A percentile compares a stretch with the other conserved stretches of the same genome.
phyloP scores from a whole-genome alignment of 768 basidiomycete species.

The Candolleomyces aberdarensis region DNA sequence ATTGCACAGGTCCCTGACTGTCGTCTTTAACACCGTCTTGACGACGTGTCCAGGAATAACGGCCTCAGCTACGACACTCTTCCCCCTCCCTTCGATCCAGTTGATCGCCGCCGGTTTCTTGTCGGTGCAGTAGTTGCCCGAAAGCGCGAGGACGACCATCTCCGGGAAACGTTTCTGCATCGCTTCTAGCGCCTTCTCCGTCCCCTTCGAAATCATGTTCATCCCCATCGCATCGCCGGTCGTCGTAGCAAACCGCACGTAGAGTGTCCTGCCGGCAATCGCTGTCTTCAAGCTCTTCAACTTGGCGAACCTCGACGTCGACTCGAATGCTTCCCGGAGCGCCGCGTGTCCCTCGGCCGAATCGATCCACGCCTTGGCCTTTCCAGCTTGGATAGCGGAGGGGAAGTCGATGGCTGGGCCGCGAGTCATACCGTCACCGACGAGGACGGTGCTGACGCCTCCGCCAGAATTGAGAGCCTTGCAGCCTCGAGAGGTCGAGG shows the following conservation, averaged over 20 bases:
- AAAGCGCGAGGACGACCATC: slow-evolving; percentile 70
- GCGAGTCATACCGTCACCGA: slow-evolving; percentile 94
- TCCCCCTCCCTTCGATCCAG: slow-evolving; percentile 99
- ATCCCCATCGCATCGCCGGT: slow-evolving; percentile 99
- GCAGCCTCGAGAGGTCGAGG: slow-evolving; percentile 91
- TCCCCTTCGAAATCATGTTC: slow-evolving; percentile 99
- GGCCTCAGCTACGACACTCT: slow-evolving; percentile 85
- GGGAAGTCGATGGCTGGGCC: slow-evolving; percentile 98
- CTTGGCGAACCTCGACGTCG: slow-evolving; percentile 75
- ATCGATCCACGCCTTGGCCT: slow-evolving; percentile 86
- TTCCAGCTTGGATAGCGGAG: slow-evolving; percentile 68
- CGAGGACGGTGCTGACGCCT: slow-evolving; percentile 91
- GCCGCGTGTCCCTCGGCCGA: slow-evolving; percentile 70
- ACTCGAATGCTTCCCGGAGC: slow-evolving; percentile 88
- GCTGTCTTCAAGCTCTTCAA: slow-evolving; percentile 62
- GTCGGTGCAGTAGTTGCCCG: too few relatives aligned
- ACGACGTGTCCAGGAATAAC: slow-evolving; percentile 56
- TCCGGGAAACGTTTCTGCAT: slow-evolving; percentile 80
- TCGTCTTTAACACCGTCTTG: slow-evolving; percentile 91
- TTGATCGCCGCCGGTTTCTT: slow-evolving; percentile 86
- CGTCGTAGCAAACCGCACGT: slow-evolving; percentile 87
- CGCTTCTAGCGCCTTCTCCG: slow-evolving; percentile 87
- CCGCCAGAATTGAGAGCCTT: slow-evolving; percentile 97
- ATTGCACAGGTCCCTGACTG: slow-evolving; percentile 85
- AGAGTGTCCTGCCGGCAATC: slow-evolving; percentile 90